These are phyloP conservation scores for Phytopythium boreale DNA, from an alignment of 352 stramenopile genomes.

Conservation along the genomic window DNA sequence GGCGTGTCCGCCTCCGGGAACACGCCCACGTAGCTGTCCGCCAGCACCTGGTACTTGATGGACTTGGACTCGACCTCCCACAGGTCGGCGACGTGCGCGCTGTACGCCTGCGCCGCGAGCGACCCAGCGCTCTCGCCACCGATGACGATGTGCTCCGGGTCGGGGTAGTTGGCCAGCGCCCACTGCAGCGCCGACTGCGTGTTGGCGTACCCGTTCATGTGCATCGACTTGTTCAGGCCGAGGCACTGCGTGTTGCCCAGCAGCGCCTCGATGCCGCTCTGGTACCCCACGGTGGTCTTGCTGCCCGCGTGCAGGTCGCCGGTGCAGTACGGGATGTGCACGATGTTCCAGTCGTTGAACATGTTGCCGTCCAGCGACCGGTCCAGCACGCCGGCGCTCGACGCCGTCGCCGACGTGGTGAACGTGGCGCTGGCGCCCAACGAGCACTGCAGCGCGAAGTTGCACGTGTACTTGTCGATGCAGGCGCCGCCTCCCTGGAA, in stretches of 20 bases:
- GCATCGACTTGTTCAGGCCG: constrained; percentile 32
- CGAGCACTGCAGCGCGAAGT: constrained; percentile 53
- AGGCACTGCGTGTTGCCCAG: constrained; percentile 34
- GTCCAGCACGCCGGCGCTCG: constrained; percentile 47
- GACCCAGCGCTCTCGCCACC: constrained; percentile 48
- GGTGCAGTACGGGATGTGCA: constrained; percentile 73
- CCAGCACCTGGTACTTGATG: constrained; percentile 38
- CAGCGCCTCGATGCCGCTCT: constrained; percentile 29
- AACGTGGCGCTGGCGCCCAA: constrained; percentile 34
- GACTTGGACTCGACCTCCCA: constrained; percentile 47
- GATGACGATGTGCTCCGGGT: constrained; percentile 47
- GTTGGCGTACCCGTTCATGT: constrained; percentile 70
- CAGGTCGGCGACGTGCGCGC: constrained; percentile 36
- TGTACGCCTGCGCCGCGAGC: constrained; percentile 46
- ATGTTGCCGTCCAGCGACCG: constrained; percentile 43
- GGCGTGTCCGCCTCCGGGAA: constrained; percentile 31
- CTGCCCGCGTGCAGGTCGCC: constrained; percentile 64
- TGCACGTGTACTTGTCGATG: constrained; percentile 50
- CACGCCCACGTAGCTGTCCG: constrained; percentile 57
- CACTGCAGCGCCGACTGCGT: constrained; percentile 54
- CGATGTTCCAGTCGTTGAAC: constrained; percentile 73
- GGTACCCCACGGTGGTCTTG: constrained; percentile 12
- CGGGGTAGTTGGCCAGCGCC: constrained; percentile 54
- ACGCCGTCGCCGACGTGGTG: constrained; percentile 27
- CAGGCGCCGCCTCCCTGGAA: constrained; percentile 63